Conservation (phyloP, 2,329 filamentous ascomycete species). For the Sporothrix dimorphospora region DNA sequence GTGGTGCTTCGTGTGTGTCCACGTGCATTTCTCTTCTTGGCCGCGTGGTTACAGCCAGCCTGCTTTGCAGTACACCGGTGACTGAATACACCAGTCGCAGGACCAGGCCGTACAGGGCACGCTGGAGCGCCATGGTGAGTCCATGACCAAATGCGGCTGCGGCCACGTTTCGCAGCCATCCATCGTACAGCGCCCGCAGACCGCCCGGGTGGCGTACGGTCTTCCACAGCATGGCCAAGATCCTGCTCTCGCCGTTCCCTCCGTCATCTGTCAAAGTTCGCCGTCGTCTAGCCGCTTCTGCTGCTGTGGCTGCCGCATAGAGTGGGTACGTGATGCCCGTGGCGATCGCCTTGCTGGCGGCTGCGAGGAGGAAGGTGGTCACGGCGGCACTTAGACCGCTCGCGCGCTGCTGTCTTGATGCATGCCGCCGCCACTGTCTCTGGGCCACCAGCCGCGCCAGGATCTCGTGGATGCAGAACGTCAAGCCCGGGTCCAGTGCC, state of each 20-base stretch:
- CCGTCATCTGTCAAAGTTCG: constrained; percentile 24
- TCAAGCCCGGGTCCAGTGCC: constrained; percentile 83
- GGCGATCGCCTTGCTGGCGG: constrained; percentile 76
- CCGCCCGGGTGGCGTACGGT: constrained; percentile 66
- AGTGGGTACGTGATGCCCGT: constrained; percentile 82
- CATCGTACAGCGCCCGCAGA: constrained; percentile 70
- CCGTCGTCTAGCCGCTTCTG: constrained; percentile 33
- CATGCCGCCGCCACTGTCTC: constrained; percentile 34
- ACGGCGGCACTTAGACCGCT: constrained; percentile 40
- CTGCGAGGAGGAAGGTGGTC: constrained; percentile 60
- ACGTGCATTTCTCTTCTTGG: not conserved
- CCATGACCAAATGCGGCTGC: constrained; percentile 87
- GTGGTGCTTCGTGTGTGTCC: not conserved
- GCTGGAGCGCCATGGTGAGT: constrained; percentile 85
- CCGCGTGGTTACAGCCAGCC: not conserved
- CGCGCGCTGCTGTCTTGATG: not conserved
- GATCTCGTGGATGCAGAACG: constrained; percentile 79
- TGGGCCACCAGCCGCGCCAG: constrained; percentile 35
- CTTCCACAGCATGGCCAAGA: constrained; percentile 38
- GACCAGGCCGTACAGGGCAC: constrained; percentile 71
- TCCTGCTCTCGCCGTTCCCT: constrained; percentile 26
- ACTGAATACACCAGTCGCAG: constrained; percentile 72
- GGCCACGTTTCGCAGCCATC: constrained; percentile 73
- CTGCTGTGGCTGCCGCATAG: constrained; percentile 62
- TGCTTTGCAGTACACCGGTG: constrained; percentile 47